Base-by-base conservation (phyloP, 306 rosid species). In the Begonia peltatifolia region DNA sequence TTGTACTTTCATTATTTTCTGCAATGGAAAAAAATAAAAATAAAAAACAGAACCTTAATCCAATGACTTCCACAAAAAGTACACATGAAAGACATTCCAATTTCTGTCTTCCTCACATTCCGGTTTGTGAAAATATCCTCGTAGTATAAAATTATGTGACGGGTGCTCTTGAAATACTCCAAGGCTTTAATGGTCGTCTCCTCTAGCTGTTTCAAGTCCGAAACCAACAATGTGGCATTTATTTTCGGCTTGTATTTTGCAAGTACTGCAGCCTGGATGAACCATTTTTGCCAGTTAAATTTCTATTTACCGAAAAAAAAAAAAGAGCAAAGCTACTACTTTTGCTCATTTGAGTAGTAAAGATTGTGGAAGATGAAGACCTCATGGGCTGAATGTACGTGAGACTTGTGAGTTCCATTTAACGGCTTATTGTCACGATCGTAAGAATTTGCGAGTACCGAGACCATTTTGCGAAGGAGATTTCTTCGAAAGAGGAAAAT, bases 331-430 rank as follows among this genome's bases (percentile, higher is more conserved):
- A 50, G 38, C 38, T 5, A 30, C 38, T 30, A 30, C 6, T 30
- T 30, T 7, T 30, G 7, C 38, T 30, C 38, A 30, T 30, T 30
- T 30, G 38, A 30, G 2, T 20, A 4, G 9, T 30, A 7, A 30
- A 30, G 38, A 30, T 5, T 30, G 8, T 30, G 56, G 62, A 63
- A 56, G 54, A 53, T 56, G 71, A 55, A 58, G 11, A 82, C 94
- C 94, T 90, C 97, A 71, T 83, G 71, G 38, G 64, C 65, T 9
- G 95, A 76, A 79, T 85, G 97, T 47, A 90, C 97, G 53, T 85
- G 97, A 48, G 97, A 68, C 69, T 90, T 90, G 60, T 90, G 97
- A 57, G 92, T 83, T 69, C 94, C 97, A 50, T 90, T 85, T 79
- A 90, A 75, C 58, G 83, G 79, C 80, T 85, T 90, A 15, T 95